Base-by-base conservation (phyloP, 306 rosid genomes). In the Medicago ruthenica region DNA sequence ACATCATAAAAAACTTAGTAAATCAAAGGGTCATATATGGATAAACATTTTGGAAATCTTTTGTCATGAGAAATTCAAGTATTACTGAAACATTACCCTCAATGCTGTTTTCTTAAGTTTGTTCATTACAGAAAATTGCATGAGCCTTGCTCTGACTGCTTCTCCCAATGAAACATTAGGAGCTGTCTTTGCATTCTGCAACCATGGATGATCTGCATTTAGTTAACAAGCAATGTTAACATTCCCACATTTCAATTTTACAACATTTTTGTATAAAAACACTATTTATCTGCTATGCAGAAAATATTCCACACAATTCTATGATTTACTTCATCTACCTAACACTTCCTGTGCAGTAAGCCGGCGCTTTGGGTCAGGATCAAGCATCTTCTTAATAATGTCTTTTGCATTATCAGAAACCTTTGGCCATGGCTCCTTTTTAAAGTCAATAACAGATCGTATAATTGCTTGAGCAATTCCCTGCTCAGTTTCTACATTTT, bases 391-490 rank as follows among this genome's bases (percentile, higher is more conserved):
- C 81, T 77, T 91, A 73, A 94, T 97, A 53, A 94, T 94, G 81
- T 94, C 98, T 85, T 94, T 94, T 12, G 98, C 98, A 86, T 79
- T 87, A 57, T 90, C 97, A 71, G 97, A 94, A 82, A 94, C 97
- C 84, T 82, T 88, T 54, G 98, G 93, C 98, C 98, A 94, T 73
- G 97, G 98, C 44, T 91, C 98, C 83, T 91, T 89, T 79, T 37
- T 94, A 80, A 94, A 94, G 79, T 94, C 95, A 73, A 91, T n/a
- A 81, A 85, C 91, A n/a, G 98, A 94, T 41, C 91, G 76, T 70
- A 94, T 91, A 69, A 94, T 94, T 77, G 97, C 95, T 78, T 91
- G 96, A 60, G 98, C 98, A 73, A 94, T 94, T 70, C 98, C 98
- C 81, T 91, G 91, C 78, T 94, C 98, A 75, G 97, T 94, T 87